Base-by-base conservation (phyloP, 805 yeast species). In the Barnettozyma populi region DNA sequence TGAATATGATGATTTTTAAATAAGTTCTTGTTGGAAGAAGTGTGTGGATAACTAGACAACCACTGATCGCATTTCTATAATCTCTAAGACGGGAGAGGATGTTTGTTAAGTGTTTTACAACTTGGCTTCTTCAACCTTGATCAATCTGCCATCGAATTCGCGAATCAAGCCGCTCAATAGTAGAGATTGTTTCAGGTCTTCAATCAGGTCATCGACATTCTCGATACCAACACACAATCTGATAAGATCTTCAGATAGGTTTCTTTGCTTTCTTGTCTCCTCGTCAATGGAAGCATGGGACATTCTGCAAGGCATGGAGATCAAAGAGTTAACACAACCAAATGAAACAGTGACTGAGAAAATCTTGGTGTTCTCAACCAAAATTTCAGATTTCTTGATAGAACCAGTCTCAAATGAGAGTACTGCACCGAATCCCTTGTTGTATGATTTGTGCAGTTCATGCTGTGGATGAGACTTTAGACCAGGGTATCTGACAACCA, bases 231-330 rank as follows among this genome's bases (percentile, higher is more conserved):
- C 83, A 64, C 97, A 90, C 47, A 90, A 74, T 60, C 98, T 76
- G 57, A 90, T 81, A 61, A 90, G 73, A 63, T 92, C 97, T 66
- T 90, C 97, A 2, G 97, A 96, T 69, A 90, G 82, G 40, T 82
- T 89, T 64, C 98, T 80, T 65, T 86, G 95, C 43, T 82, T 82
- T 66, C 97, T 80, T 4, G 88, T 82, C 61, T 86, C 80, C 23
- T 90, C 84, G 57, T 90, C 96, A 52, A 90, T 90, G 3, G 96
- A 84, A n/a, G 97, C 97, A 63, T 90, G 98, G 7, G 96, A 87
- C 97, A 90, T 90, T 66, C 79, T 79, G 66, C 97, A 88, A 14
- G 98, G 98, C 82, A 90, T 78, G 36, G 96, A 88, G 49, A 90
- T 88, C 62, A 90, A 74, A 16, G 96, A 86, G 71, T 89, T 88